These are phyloP conservation scores for Metarhizium humberi DNA, from an alignment of 2,329 filamentous ascomycete genomes.

Conservation along the genomic window DNA sequence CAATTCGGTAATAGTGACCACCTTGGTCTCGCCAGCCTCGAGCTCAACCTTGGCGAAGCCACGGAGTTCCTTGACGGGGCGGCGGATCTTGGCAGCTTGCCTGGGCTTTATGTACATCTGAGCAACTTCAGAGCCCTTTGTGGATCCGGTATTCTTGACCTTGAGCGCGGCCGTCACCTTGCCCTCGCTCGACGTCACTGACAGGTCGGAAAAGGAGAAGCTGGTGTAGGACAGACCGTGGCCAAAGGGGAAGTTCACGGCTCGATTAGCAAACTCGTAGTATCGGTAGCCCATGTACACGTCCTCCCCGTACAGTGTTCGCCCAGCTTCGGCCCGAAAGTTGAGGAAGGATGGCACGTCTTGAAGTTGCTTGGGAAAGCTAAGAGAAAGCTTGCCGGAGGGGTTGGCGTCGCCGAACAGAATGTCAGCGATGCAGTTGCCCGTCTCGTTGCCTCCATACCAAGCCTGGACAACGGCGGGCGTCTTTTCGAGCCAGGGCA, in stretches of 20 bases:
- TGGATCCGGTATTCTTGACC: conserved; percentile 52
- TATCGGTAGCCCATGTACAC: conserved; percentile 74
- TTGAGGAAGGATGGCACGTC: conserved; percentile 72
- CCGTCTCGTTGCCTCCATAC: conserved; percentile 83
- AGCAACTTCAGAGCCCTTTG: conserved; percentile 43
- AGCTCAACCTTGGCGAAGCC: conserved; percentile 57
- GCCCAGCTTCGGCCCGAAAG: conserved; percentile 59
- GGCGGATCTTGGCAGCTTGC: conserved; percentile 42
- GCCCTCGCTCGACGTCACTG: conserved; percentile 29
- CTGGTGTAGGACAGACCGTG: conserved; percentile 71
- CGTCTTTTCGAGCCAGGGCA: conserved; percentile 56
- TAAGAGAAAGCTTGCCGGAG: conserved; percentile 64
- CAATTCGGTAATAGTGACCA: conserved; percentile 44
- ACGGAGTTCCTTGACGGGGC: conserved; percentile 54
- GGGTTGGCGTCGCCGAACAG: conserved; percentile 68
- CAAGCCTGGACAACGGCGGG: conserved; percentile 63
- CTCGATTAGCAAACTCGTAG: conserved; percentile 61
- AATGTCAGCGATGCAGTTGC: conserved; percentile 71
- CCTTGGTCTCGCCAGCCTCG: conserved; percentile 47
- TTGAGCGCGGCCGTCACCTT: conserved; percentile 39
- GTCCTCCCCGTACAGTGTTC: conserved; percentile 70
- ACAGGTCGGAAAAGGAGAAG: conserved; percentile 47
- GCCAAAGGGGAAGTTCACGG: conserved; percentile 67
- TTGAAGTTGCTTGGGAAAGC: conserved; percentile 57
- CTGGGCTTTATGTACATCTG: conserved; percentile 48